A percentile compares a stretch with the other conserved stretches of the same genome.
These are phyloP conservation scores for Taphrina confusa DNA, from an alignment of 1,139 yeast genomes.

Conservation along the genomic window DNA sequence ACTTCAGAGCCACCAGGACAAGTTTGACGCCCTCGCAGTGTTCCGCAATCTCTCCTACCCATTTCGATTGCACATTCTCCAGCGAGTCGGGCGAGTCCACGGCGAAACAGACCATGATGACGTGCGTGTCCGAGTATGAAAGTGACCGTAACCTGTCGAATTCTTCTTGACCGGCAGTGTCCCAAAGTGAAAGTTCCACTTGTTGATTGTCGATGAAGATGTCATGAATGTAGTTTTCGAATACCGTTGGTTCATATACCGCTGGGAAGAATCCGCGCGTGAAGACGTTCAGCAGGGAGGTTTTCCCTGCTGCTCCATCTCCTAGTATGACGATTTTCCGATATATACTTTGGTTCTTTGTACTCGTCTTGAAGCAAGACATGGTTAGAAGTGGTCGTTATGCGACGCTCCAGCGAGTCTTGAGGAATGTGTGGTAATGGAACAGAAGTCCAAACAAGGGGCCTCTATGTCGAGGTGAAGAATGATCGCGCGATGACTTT, in stretches of 20 bases:
- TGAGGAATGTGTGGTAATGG: too few species aligned
- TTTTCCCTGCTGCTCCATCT: conserved; percentile 84
- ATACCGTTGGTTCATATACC: conserved; percentile 96
- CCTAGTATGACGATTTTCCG: conserved; percentile 94
- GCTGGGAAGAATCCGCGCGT: conserved; percentile 98
- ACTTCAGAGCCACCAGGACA: conserved; percentile 89
- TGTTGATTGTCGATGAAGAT: conserved; percentile 94
- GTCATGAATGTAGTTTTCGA: conserved; percentile 96
- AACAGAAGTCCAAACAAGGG: too few species aligned
- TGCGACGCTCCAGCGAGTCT: too few species aligned
- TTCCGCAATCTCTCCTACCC: conserved; percentile 96
- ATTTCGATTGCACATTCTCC: conserved; percentile 89
- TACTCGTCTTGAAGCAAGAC: conserved; percentile 35
- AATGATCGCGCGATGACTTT: too few species aligned
- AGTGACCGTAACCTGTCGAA: conserved; percentile 87
- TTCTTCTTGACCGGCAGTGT: conserved; percentile 98
- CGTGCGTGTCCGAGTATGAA: conserved; percentile 92
- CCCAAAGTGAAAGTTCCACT: conserved; percentile 92
- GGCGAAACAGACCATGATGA: conserved; percentile 87
- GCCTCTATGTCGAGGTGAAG: too few species aligned
- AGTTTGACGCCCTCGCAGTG: conserved; percentile 96
- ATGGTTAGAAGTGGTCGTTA: too few species aligned
- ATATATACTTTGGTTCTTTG: conserved; percentile 50
- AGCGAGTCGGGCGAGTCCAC: conserved; percentile 92
- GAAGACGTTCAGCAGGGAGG: conserved; percentile 89